Conservation (phyloP, 192 early-diverging fungal species). For the Coemansia reversa region DNA sequence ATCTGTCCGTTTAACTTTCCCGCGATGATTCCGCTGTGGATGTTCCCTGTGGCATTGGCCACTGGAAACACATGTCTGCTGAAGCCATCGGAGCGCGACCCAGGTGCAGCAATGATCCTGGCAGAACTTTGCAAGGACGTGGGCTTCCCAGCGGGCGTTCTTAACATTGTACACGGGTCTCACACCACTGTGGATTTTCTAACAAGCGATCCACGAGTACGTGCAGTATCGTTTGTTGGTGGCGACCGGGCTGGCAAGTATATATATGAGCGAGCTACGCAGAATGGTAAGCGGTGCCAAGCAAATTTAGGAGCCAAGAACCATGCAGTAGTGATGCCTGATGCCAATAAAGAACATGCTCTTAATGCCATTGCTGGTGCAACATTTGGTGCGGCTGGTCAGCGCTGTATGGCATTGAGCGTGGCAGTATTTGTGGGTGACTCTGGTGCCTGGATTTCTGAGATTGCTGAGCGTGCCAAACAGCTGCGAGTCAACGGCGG, state of each 20-base stretch:
- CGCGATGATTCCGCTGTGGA: constrained; percentile 93
- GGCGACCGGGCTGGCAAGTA: constrained; percentile 85
- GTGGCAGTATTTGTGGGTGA: constrained; percentile 89
- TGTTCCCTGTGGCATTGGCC: constrained; percentile 94
- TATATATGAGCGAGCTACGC: constrained; percentile 82
- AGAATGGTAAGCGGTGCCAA: constrained; percentile 94
- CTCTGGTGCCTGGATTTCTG: constrained; percentile 79
- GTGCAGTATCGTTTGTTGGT: constrained; percentile 94
- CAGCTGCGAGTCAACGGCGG: constrained; percentile 81
- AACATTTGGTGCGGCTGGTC: constrained; percentile 96
- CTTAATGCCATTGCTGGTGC: constrained; percentile 89
- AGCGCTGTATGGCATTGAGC: constrained; percentile 97
- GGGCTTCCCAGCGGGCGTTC: constrained; percentile 85
- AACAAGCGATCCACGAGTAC: constrained; percentile 78
- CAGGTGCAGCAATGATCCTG: constrained; percentile 87
- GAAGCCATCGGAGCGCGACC: constrained; percentile 94
- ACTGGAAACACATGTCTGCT: constrained; percentile 88
- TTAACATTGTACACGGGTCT: constrained; percentile 91
- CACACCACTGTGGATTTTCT: constrained; percentile 88
- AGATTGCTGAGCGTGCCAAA: constrained; percentile 84
- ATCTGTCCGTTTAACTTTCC: constrained; percentile 98
- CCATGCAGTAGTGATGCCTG: constrained; percentile 92
- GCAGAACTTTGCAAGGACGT: constrained; percentile 84
- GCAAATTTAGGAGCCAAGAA: constrained; percentile 97
- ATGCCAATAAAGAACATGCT: constrained; percentile 94